These are phyloP conservation scores for Exophiala spinifera DNA, from an alignment of 2,329 filamentous ascomycete species.

Conservation along the genomic window DNA sequence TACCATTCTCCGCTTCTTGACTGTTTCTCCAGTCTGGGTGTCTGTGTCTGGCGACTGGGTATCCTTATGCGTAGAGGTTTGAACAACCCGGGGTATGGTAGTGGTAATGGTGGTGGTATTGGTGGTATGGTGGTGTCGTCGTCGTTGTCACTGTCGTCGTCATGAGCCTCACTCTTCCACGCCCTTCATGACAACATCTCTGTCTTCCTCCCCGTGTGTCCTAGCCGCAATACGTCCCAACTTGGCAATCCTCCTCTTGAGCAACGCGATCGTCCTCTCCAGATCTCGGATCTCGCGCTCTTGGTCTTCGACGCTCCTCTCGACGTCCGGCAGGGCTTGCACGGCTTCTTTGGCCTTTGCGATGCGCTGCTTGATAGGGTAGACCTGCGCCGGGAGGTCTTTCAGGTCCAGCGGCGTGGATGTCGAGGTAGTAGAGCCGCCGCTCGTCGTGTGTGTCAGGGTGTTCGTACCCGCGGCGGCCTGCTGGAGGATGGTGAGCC, in stretches of 20 bases:
- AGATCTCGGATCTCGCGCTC: slow-evolving; percentile 43
- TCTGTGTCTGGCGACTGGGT: too few species aligned
- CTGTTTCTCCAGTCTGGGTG: background rate
- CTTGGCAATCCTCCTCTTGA: slow-evolving; percentile 41
- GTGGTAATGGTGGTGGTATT: too few species aligned
- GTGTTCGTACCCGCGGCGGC: slow-evolving; percentile 32
- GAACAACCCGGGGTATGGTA: too few species aligned
- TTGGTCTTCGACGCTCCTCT: slow-evolving; percentile 44
- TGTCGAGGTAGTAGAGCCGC: too few species aligned
- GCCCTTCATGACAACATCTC: background rate
- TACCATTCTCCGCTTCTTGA: background rate
- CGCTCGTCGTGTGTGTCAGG: too few species aligned
- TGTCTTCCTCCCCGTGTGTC: background rate
- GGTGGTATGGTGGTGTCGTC: too few species aligned
- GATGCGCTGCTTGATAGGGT: slow-evolving; percentile 77
- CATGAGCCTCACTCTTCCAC: background rate
- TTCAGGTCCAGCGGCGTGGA: slow-evolving; percentile 58
- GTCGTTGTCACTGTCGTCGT: too few species aligned
- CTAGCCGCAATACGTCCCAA: slow-evolving; percentile 35
- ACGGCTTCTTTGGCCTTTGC: slow-evolving; percentile 65
- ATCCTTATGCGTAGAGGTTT: too few species aligned
- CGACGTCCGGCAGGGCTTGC: slow-evolving; percentile 43
- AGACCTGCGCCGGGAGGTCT: slow-evolving; percentile 74
- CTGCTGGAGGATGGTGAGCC: slow-evolving; percentile 53
- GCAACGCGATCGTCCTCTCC: slow-evolving; percentile 38